A percentile compares a stretch with the other conserved stretches of the same genome.
phyloP scores from a whole-genome alignment of 352 stramenopile species.

The Discostella stelligera region DNA sequence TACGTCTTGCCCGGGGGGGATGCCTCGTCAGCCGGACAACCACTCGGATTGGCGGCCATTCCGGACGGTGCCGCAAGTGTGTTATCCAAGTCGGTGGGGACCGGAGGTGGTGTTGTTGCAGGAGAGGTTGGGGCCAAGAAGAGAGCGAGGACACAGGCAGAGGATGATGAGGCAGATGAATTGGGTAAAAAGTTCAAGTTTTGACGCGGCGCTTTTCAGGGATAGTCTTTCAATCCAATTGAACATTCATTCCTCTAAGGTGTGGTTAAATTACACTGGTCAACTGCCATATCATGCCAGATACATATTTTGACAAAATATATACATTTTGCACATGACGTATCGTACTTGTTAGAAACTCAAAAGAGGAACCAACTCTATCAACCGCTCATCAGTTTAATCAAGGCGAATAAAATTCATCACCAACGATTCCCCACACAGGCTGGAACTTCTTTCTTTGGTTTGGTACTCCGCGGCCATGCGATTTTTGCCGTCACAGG shows the following conservation, averaged over 20 bases:
- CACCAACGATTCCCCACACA: slow-evolving; percentile 41
- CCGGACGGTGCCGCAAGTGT: slow-evolving; percentile 67
- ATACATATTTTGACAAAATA: background rate
- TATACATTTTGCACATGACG: background rate
- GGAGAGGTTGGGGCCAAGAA: slow-evolving; percentile 25
- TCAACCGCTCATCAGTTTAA: background rate
- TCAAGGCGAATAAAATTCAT: slow-evolving; percentile 13
- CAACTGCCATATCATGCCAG: background rate
- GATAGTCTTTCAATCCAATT: background rate
- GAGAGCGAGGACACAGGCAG: slow-evolving; percentile 56
- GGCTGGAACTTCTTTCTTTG: slow-evolving; percentile 29
- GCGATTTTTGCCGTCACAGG: slow-evolving; percentile 45
- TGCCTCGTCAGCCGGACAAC: slow-evolving; percentile 13
- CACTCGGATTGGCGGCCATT: slow-evolving; percentile 1
- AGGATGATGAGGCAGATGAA: slow-evolving; percentile 79
- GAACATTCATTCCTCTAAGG: background rate
- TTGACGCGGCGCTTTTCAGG: slow-evolving; percentile 39
- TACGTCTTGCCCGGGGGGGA: slow-evolving; percentile 77
- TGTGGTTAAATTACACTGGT: background rate
- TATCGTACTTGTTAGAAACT: background rate
- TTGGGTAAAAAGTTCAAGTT: slow-evolving; percentile 81
- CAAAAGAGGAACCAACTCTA: background rate
- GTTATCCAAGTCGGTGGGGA: slow-evolving; percentile 59
- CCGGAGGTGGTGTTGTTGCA: background rate
- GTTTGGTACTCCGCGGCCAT: slow-evolving; percentile 32